phyloP scores from a whole-genome alignment of 2,329 filamentous ascomycete species.

The Ascochyta fabae region DNA sequence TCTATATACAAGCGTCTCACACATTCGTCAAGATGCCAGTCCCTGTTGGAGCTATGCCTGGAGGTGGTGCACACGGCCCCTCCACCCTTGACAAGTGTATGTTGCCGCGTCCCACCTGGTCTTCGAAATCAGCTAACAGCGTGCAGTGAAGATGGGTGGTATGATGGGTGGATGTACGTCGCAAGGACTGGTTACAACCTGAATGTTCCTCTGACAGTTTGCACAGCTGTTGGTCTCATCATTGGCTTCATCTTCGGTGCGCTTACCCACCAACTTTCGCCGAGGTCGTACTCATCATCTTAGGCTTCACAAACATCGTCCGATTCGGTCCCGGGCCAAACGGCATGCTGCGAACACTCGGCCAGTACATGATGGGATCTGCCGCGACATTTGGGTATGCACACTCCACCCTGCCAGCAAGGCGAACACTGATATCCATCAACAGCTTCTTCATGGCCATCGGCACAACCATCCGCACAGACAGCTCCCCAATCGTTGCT shows the following conservation, averaged over 20 bases:
- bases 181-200: background rate
- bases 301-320: constrained; percentile 92
- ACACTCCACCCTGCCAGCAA: background rate
- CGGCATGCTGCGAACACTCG: constrained; percentile 90
- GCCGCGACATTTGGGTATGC: constrained; percentile 93
- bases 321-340: constrained; percentile 92
- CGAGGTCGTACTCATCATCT: constrained; percentile 24
- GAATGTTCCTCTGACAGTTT: constrained; percentile 22
- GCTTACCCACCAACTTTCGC: constrained; percentile 26
- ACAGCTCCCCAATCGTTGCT: constrained; percentile 77
- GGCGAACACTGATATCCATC: constrained; percentile 23
- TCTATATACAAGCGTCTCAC: constrained; percentile 8
- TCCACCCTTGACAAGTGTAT: constrained; percentile 75
- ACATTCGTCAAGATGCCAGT: constrained; percentile 59
- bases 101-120: constrained; percentile 32
- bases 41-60: constrained; percentile 56
- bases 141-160: constrained; percentile 91
- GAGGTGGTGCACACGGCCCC: constrained; percentile 57
- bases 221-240: constrained; percentile 87
- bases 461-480: constrained; percentile 92
- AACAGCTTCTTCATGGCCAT: constrained; percentile 96
- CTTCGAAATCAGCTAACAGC: constrained; percentile 39
- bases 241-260: constrained; percentile 98
- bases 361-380: constrained; percentile 96
- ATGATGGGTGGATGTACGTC: constrained; percentile 97